These are phyloP conservation scores for Stygiomarasmius scandens DNA, from an alignment of 1,284 basidiomycete species.

Conservation along the genomic window DNA sequence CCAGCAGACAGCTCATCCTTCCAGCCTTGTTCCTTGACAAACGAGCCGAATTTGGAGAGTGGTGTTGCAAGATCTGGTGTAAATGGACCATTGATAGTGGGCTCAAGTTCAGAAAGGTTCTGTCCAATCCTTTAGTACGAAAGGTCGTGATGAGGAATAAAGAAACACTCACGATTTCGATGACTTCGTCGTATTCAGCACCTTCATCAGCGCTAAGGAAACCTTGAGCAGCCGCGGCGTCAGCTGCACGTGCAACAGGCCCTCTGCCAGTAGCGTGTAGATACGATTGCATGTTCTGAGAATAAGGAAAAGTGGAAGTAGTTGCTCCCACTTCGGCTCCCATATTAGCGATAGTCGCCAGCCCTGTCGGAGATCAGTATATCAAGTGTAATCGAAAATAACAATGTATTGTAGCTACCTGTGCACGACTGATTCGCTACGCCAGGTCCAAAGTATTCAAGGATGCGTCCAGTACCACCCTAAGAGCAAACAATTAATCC, in stretches of 20 bases:
- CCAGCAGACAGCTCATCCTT: slow-evolving; percentile 90
- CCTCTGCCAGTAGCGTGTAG: slow-evolving; percentile 88
- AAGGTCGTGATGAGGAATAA: not conserved
- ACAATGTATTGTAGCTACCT: slow-evolving; percentile 44
- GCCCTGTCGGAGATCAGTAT: slow-evolving; percentile 44
- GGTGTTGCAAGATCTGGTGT: slow-evolving; percentile 97
- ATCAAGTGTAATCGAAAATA: not conserved
- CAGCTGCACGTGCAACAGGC: slow-evolving; percentile 88
- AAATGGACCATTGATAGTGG: slow-evolving; percentile 96
- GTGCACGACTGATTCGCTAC: slow-evolving; percentile 92
- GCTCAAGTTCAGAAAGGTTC: slow-evolving; percentile 92
- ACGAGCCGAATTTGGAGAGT: slow-evolving; percentile 85
- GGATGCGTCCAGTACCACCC: slow-evolving; percentile 95
- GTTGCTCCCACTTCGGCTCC: slow-evolving; percentile 99
- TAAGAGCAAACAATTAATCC: slow-evolving; percentile 29
- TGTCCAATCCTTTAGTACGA: slow-evolving; percentile 29
- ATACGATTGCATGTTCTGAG: slow-evolving; percentile 87
- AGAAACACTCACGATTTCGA: slow-evolving; percentile 77
- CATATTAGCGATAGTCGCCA: slow-evolving; percentile 98
- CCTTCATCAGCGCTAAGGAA: slow-evolving; percentile 86
- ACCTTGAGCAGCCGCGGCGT: slow-evolving; percentile 77
- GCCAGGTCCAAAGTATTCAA: slow-evolving; percentile 98
- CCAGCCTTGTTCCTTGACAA: slow-evolving; percentile 87
- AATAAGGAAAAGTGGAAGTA: slow-evolving; percentile 97
- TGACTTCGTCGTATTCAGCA: slow-evolving; percentile 95